These are phyloP conservation scores for Ramaria rubella DNA, from an alignment of 768 basidiomycete genomes.

Conservation along the genomic window DNA sequence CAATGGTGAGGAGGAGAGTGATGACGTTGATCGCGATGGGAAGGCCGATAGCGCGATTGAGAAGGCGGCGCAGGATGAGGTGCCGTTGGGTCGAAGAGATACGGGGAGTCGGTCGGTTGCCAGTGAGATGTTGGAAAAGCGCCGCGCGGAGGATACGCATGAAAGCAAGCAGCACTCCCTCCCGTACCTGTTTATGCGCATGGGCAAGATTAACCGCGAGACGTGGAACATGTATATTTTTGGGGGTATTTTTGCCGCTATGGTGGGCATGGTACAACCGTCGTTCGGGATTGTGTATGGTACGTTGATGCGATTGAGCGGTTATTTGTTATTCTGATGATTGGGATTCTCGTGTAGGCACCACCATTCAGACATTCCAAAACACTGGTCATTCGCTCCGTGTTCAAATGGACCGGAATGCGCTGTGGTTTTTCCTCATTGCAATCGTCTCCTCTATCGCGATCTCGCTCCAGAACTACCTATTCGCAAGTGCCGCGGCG, in stretches of 20 bases:
- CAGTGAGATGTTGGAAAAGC: slow-evolving; percentile 57
- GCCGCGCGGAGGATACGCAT: slow-evolving; percentile 27
- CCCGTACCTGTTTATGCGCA: slow-evolving; percentile 60
- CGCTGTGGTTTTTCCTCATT: slow-evolving; percentile 71
- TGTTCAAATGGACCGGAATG: slow-evolving; percentile 58
- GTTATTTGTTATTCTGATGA: neutral
- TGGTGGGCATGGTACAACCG: slow-evolving; percentile 63
- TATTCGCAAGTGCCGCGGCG: slow-evolving; percentile 65
- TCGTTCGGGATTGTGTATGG: slow-evolving; percentile 64
- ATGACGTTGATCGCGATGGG: slow-evolving; percentile 13
- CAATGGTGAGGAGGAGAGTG: slow-evolving; percentile 21
- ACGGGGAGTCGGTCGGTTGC: slow-evolving; percentile 56
- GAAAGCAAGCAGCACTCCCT: slow-evolving; percentile 36
- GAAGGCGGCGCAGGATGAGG: slow-evolving; percentile 46
- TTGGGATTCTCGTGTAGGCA: neutral
- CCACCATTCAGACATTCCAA: slow-evolving; percentile 19
- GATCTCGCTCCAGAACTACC: slow-evolving; percentile 64
- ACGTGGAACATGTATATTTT: slow-evolving; percentile 52
- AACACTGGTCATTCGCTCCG: slow-evolving; percentile 33
- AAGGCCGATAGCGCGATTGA: slow-evolving; percentile 42
- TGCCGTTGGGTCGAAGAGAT: slow-evolving; percentile 49
- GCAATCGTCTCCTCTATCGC: slow-evolving; percentile 56
- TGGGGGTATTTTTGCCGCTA: slow-evolving; percentile 49
- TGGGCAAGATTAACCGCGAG: slow-evolving; percentile 56
- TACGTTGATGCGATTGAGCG: slow-evolving; percentile 16